phyloP scores from a whole-genome alignment of 768 basidiomycete genomes.

The Vararia minispora region DNA sequence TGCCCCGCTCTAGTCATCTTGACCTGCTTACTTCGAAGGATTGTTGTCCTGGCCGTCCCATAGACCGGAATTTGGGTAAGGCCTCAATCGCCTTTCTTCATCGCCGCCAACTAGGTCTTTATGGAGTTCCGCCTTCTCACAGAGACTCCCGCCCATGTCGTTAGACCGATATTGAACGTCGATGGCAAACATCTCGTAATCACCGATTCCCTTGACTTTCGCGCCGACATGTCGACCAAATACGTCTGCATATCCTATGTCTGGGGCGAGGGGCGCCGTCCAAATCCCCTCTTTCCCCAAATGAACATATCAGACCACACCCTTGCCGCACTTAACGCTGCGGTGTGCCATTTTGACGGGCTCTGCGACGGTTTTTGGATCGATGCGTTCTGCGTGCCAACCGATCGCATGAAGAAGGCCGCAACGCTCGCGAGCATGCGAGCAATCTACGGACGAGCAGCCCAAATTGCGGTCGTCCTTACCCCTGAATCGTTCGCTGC shows the following conservation, averaged over 20 bases:
- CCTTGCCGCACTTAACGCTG: conserved; percentile 6
- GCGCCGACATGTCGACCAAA: not conserved
- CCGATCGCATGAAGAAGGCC: conserved; percentile 8
- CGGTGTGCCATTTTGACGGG: conserved; percentile 5
- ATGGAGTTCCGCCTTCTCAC: conserved; percentile 14
- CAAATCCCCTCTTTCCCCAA: conserved; percentile 10
- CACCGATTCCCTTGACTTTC: conserved; percentile 9
- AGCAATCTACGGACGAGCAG: conserved; percentile 10
- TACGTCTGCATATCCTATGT: conserved; percentile 17
- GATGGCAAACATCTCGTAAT: conserved; percentile 9
- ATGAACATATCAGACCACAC: conserved; percentile 14
- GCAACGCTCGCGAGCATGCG: conserved; percentile 14
- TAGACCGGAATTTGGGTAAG: too few relatives aligned
- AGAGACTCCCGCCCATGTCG: not conserved
- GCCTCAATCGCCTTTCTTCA: too few relatives aligned
- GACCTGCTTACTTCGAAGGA: too few relatives aligned
- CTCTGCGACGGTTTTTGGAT: conserved; percentile 11
- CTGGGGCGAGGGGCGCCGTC: conserved; percentile 8
- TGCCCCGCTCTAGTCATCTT: too few relatives aligned
- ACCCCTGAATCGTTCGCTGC: conserved; percentile 8
- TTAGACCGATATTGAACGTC: not conserved
- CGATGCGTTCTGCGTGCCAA: conserved; percentile 13
- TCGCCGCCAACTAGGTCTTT: too few relatives aligned
- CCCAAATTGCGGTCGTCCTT: conserved; percentile 11
- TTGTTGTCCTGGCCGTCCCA: too few relatives aligned